These are phyloP conservation scores for Skeletonema potamos DNA, from an alignment of 108 stramenopile genomes.

Conservation along the genomic window DNA sequence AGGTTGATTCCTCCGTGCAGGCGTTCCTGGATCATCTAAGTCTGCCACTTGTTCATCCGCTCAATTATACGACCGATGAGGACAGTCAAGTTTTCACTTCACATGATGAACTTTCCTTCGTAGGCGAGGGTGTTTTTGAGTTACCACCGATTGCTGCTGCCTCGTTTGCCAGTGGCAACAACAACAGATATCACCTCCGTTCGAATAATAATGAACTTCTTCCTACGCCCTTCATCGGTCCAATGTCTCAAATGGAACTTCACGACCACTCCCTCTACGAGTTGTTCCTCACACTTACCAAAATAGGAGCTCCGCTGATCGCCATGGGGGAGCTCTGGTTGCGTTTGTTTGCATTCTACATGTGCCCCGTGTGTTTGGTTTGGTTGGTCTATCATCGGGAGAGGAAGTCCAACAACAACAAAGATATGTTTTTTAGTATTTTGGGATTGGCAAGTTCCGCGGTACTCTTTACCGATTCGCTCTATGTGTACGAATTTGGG, in stretches of 20 bases:
- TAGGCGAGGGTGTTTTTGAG: constrained; percentile 24
- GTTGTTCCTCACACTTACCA: constrained; percentile 10
- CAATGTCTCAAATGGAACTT: constrained; percentile 32
- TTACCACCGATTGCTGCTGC: constrained; percentile 34
- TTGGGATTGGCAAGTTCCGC: constrained; percentile 57
- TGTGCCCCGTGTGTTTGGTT: constrained; percentile 37
- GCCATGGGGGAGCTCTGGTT: constrained; percentile 86
- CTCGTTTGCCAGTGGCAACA: background rate
- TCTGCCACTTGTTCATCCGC: background rate
- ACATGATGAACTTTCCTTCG: background rate
- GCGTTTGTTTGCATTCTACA: constrained; percentile 57
- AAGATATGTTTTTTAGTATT: constrained; percentile 4
- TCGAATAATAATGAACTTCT: background rate
- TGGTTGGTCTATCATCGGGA: constrained; percentile 13
- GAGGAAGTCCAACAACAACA: background rate
- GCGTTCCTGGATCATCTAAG: background rate
- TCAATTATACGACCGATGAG: background rate
- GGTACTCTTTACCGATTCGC: constrained; percentile 71
- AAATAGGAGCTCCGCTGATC: constrained; percentile 32
- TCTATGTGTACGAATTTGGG: constrained; percentile 70
- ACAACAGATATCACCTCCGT: background rate
- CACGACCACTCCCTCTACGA: constrained; percentile 31
- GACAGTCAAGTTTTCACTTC: background rate
- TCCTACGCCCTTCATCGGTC: constrained; percentile 20
- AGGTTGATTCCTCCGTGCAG: background rate